Base-by-base conservation (phyloP, 352 stramenopile genomes). In the Thraustochytrium striatum region DNA sequence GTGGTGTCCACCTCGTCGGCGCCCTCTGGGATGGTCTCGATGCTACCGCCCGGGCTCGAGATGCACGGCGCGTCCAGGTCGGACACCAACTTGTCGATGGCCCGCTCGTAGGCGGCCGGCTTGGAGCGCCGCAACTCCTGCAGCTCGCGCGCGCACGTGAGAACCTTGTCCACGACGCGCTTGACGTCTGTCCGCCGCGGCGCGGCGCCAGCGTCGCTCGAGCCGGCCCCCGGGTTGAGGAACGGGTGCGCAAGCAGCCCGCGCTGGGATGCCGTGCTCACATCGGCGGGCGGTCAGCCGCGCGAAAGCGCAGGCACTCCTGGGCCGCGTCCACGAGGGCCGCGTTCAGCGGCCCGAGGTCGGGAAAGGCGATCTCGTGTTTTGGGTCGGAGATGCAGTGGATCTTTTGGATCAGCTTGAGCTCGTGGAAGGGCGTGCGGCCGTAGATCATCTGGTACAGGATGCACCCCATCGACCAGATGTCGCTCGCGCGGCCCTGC, bases 401-500 rank as follows among this genome's bases (percentile, higher is more conserved):
- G 35, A 98, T 90, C 84, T 98, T 98, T 72, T 97, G 91, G 55
- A 97, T 94, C 69, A 98, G 94, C 78, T 91, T 94, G 3, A 96
- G 86, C 41, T 97, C 87, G 0, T 89, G 92, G 84, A 98, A 98
- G 21, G 95, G 95, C 5, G 94, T 96, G 61, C 94, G 93, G 0
- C 92, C 93, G 61, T 98, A 98, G 28, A 98, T 90, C 84, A 98
- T 95, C 87, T 98, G 93, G 13, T 96, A 96, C 65, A 95, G 96
- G 39, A 99, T 96, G 82, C 97, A 99, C 3, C 96, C 95, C 16
- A 94, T 85, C 65, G 91, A 96, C 93, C 94, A 98, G 19, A 97
- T 91, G 86, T 98, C 95, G 62, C 99, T 99, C 16, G 95, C 94
- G 25, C 95, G 98, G 38, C 93, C 98, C 86, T 99, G 99, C 85